Base-by-base conservation (phyloP, 2,329 filamentous ascomycete genomes). In the Rutstroemia sp. region DNA sequence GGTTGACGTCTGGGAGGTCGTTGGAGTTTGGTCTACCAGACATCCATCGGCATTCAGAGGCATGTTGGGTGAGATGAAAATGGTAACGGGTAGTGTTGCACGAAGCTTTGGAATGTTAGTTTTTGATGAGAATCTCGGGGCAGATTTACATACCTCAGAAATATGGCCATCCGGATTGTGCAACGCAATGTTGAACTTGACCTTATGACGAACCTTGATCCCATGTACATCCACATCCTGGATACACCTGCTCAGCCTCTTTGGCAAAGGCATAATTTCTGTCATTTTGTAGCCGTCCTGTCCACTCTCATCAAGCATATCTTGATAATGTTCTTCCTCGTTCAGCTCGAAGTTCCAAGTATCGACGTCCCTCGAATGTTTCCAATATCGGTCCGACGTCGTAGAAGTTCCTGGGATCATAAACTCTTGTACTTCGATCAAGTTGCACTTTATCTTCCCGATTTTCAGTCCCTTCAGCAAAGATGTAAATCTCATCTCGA, bases 11-110 rank as follows among this genome's bases (percentile, higher is more conserved):
- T 75, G 69, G 63, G 8, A 30, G 58, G 75, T 69, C 68, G 76
- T 64, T 16, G 80, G 77, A n/a, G 75, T 75, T 66, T 83, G 80
- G 53, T 80, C 78, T 53, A 89, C 76, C 2, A 97, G 79, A 65
- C 88, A 86, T 65, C 95, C 94, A 59, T 92, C 82, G 52, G 95
- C 90, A 66, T 94, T 90, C 39, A 96, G 82, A 0, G 90, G 87
- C 66, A 96, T 84, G 67, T 94, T 94, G 0, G 94, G 92, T 5
- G 94, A 99, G 63, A 97, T 96, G 73, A 96, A 96, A 41, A 99
- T 86, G 54, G 90, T 90, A 16, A 97, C 82, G 1, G 94, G 92
- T 34, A 97, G 82, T 44, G 91, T 94, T 48, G 92, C 92, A 52
- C 92, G 87, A 52, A 96, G 82, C 84, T 88, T 62, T 37, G 52